Conservation (phyloP, 352 stramenopile genomes). For the Globisporangium cystogenes region DNA sequence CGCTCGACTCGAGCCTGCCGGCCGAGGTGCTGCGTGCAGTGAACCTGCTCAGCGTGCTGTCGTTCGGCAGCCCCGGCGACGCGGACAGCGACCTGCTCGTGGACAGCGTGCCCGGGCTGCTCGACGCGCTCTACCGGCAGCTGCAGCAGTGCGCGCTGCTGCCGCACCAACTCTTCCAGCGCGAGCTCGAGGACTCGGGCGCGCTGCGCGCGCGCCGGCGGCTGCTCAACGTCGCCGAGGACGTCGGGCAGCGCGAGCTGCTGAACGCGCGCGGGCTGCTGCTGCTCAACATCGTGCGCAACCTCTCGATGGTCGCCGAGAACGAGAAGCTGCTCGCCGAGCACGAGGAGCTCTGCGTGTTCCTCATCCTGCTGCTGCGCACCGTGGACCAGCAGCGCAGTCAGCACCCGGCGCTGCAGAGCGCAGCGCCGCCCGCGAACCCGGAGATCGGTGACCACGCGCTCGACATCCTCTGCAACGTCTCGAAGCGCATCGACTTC, state of each 20-base stretch:
- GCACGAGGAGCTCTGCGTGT: conserved; percentile 61
- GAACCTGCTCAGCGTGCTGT: conserved; percentile 71
- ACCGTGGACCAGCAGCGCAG: conserved; percentile 18
- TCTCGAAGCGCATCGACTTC: conserved; percentile 71
- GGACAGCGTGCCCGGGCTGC: conserved; percentile 58
- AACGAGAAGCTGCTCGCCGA: conserved; percentile 64
- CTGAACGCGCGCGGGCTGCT: conserved; percentile 45
- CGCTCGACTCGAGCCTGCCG: conserved; percentile 57
- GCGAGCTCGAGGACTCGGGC: conserved; percentile 6
- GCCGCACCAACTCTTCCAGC: conserved; percentile 20
- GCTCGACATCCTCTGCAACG: conserved; percentile 70
- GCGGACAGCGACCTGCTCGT: conserved; percentile 57
- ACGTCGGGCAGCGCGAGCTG: conserved; percentile 44
- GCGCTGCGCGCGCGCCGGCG: conserved; percentile 17
- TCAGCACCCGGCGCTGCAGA: no score
- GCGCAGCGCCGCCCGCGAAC: background rate
- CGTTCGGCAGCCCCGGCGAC: conserved; percentile 44
- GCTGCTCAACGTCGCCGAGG: conserved; percentile 40
- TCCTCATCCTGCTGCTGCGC: conserved; percentile 53
- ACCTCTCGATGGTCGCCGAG: conserved; percentile 61
- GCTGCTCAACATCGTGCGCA: conserved; percentile 77
- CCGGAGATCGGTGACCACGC: conserved; percentile 58
- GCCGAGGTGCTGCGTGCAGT: conserved; percentile 49
- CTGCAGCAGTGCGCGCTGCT: conserved; percentile 47
- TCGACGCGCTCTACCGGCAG: conserved; percentile 74